Base-by-base conservation (phyloP, 2,329 filamentous ascomycete genomes). In the Ceratocystiopsis brevicomis region DNA sequence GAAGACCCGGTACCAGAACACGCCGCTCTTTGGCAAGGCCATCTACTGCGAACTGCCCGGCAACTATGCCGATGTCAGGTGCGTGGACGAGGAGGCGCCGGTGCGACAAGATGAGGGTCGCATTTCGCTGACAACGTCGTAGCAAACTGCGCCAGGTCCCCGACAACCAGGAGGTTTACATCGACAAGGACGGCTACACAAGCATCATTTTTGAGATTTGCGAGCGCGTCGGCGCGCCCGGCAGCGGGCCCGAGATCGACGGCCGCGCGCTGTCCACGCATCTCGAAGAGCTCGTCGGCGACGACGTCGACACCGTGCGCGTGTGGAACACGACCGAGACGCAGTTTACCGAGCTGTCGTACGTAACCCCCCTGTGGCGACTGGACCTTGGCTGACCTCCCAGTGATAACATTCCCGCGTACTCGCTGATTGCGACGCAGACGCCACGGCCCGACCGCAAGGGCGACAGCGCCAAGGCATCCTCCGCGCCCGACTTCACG, bases 121-220 rank as follows among this genome's bases (percentile, higher is more conserved):
- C 33, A 34, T 15, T 34, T 13, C 33, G 33, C 33, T 34, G 13
- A 34, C 33, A 34, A 34, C 6, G 12, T 9, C 25, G 25, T 48
- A 84, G 80, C 62, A 70, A 71, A 44, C 69, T 86, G 52, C 76
- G 81, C 49, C 72, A 85, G 61, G 76, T 87, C 6, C 81, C 81
- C 41, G 79, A 88, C 57, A 82, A 92, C 59, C 87, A 96, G 64
- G 88, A 95, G 66, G 81, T 95, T 52, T 94, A 78, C 64, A 78
- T 95, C 54, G 85, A 92, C 57, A 70, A 73, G 50, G 71, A 81
- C 49, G 86, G 85, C 41, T 87, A 87, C 59, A 84, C 83, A 3
- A 86, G 74, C 61, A 77, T 94, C 57, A 87, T 94, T 53, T 72
- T 95, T 59, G 88, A 96, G 54, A 84, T 96, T 54, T 81, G 82